These are phyloP conservation scores for Tolypocladium amazonense DNA, from an alignment of 2,329 filamentous ascomycete genomes.

Conservation along the genomic window DNA sequence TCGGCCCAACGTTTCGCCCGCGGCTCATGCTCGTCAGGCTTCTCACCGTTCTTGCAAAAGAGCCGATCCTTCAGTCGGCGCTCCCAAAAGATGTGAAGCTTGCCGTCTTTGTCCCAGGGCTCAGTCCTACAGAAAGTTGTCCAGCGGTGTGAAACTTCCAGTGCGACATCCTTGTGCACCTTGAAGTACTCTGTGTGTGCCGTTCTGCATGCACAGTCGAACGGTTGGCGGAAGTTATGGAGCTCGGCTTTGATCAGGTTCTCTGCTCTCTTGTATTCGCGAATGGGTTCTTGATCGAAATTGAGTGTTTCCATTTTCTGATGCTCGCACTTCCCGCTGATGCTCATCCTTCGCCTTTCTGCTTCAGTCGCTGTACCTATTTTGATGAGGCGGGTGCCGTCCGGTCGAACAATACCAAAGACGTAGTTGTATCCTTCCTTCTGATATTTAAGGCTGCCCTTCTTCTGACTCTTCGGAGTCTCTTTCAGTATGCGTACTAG, in stretches of 20 bases:
- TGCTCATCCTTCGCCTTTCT: not conserved
- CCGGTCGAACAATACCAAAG: not conserved
- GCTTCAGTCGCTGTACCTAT: not conserved
- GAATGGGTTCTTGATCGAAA: not conserved
- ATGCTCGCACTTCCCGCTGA: not conserved
- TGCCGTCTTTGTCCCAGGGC: not conserved
- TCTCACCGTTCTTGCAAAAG: not conserved
- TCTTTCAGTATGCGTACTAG: not conserved
- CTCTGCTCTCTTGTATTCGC: not conserved
- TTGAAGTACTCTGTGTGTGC: not conserved
- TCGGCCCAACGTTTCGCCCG: not conserved
- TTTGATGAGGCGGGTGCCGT: not conserved
- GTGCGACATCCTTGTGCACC: not conserved
- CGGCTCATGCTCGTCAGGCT: not conserved
- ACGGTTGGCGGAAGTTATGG: not conserved
- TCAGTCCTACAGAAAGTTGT: not conserved
- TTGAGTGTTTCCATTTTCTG: not conserved
- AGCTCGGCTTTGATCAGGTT: not conserved
- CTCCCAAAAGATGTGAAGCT: not conserved
- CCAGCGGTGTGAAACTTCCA: not conserved
- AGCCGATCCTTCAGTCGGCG: not conserved
- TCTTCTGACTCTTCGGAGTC: not conserved
- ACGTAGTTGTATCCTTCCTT: not conserved
- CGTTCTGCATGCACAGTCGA: not conserved
- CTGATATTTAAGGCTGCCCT: too few species aligned